Evolutionary conservation across 805 yeast species (phyloP).

Genomic region (Metschnikowia picachoensis): DNA sequence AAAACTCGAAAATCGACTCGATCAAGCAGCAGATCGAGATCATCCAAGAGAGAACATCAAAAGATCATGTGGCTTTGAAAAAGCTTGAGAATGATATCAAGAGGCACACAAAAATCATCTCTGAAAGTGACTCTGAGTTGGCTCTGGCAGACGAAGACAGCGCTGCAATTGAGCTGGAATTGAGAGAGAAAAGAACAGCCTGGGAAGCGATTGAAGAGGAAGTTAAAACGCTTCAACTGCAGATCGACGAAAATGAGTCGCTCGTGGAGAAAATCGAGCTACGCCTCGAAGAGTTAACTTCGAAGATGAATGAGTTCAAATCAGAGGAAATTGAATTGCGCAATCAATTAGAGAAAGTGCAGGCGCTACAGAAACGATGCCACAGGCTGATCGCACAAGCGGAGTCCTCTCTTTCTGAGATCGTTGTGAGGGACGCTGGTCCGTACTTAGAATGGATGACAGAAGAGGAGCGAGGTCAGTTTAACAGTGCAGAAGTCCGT

Average conservation of each 20-base stretch:
- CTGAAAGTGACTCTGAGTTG: conserved; percentile 47
- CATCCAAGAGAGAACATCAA: conserved; percentile 50
- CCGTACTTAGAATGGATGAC: conserved; percentile 50
- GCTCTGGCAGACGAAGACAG: conserved; percentile 23
- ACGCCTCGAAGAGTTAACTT: conserved; percentile 34
- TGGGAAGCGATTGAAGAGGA: conserved; percentile 21
- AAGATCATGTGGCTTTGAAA: conserved; percentile 51
- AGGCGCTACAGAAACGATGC: conserved; percentile 33
- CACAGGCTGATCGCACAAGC: conserved; percentile 37
- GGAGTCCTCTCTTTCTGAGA: conserved; percentile 37
- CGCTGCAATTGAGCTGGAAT: conserved; percentile 24
- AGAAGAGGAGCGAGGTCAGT: conserved; percentile 33
- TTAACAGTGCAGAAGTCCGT: conserved; percentile 36
- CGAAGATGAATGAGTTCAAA: conserved; percentile 52
- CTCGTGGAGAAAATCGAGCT: conserved; percentile 33
- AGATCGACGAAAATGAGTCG: conserved; percentile 38
- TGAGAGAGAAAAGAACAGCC: conserved; percentile 18
- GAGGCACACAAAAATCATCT: conserved; percentile 47
- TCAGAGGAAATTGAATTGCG: conserved; percentile 65
- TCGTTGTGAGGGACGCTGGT: conserved; percentile 53
- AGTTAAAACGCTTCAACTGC: conserved; percentile 27
- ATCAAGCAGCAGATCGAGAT: conserved; percentile 63
- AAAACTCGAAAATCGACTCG: conserved; percentile 78
- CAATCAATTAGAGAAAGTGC: conserved; percentile 58
- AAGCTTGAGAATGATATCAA: conserved; percentile 63